A percentile compares a stretch with the other conserved stretches of the same genome.
Evolutionary conservation across 345 rosid genomes (phyloP).

Genomic region (Syzygium grande): DNA sequence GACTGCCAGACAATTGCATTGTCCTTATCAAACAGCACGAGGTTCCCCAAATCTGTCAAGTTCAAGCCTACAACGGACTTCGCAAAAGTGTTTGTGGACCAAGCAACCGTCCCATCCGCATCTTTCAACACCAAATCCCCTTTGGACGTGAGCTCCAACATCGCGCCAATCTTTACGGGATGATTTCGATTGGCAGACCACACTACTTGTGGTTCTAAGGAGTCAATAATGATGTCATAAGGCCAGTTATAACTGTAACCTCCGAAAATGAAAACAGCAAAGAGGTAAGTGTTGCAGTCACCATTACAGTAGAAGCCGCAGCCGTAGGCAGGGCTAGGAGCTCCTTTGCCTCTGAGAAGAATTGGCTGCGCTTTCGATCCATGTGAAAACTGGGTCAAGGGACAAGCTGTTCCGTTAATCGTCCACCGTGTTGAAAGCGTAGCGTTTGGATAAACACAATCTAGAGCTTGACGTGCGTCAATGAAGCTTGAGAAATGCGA

Average conservation of each 20-base stretch:
- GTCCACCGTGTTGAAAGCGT: background rate
- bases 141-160: background rate
- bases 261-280: background rate
- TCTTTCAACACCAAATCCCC: constrained; percentile 1
- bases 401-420: background rate
- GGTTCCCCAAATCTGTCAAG: background rate
- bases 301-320: background rate
- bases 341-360: background rate
- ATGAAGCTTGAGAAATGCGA: background rate
- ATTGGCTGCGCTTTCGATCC: background rate
- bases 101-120: background rate
- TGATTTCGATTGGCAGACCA: constrained; percentile 16
- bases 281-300: background rate
- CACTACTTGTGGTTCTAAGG: background rate
- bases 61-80: constrained; percentile 1
- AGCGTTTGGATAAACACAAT: background rate
- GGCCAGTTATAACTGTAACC: background rate
- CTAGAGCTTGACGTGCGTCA: background rate
- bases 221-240: too few relatives aligned
- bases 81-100: background rate
- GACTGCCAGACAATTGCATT: background rate
- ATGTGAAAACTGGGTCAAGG: rapidly evolving
- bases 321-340: too few relatives aligned
- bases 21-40: background rate
- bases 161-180: constrained; percentile 1